Base-by-base conservation (phyloP, 768 basidiomycete genomes). In the Amanita thiersii region DNA sequence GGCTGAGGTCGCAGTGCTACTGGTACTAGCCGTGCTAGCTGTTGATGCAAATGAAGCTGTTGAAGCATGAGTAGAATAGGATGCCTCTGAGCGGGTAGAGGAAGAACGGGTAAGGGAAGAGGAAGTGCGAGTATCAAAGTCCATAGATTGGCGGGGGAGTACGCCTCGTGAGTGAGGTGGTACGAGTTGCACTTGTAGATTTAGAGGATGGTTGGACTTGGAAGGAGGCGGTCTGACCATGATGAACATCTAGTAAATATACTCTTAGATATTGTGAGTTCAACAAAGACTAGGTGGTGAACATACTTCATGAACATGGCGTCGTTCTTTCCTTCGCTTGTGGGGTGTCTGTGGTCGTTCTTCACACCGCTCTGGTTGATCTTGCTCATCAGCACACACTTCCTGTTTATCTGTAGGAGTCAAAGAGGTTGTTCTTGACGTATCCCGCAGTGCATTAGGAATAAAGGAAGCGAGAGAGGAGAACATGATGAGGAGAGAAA, bases 111-210 rank as follows among this genome's bases (percentile, higher is more conserved):
- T 51, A 15, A 66, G 56, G 11, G 60, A 52, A 15, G 45, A 8
- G 47, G 40, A 34, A 51, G 53, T 43, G 37, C 48, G 52, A 39
- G 50, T 44, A 4, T 64, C 57, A 26, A 56, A 48, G 45, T 78
- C 75, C 34, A 70, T 53, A 18, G 75, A 70, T 43, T 71, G 67
- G 14, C 70, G 59, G 33, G 66, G 66, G 0, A 62, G 68, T 23
- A 43, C 34, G 17, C 15, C 34, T 44, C 65, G 76, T 40, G 63
- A 63, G 49, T 63, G 71, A 30, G 80, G 83, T 4, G 87, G 86
- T 1, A 94, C 83, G 30, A 96, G 80, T 58, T 96, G 92, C 8
- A 96, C 81, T 52, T 96, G 92, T 1, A 94, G 70, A 56, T 93
- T 92, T 32, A 93, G 68, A 0, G 90, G 85, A 49, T 93, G 88